Conservation (phyloP, 129 eudicot genomes). For the Escallonia rubra region DNA sequence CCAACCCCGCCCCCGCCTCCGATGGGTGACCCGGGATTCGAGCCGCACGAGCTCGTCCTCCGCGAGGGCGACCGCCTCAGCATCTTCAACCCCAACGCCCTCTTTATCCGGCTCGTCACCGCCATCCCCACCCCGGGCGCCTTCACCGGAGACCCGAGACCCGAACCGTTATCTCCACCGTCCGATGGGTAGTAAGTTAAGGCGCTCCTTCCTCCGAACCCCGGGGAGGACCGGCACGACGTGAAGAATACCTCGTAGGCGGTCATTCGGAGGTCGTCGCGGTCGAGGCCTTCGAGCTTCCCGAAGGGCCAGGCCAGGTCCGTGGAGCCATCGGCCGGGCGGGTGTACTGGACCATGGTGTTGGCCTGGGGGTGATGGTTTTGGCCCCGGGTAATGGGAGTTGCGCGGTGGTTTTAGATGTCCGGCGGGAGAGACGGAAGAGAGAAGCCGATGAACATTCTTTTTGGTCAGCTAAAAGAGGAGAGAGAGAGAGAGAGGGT, state of each 20-base stretch:
- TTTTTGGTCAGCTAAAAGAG: background rate
- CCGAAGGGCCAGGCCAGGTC: constrained; percentile 63
- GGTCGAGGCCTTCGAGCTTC: constrained; percentile 46
- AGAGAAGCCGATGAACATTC: constrained; percentile 27
- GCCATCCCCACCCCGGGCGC: constrained; percentile 66
- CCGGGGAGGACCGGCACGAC: constrained; percentile 87
- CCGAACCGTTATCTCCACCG: constrained; percentile 8
- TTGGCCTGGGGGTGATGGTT: background rate
- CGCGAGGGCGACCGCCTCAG: constrained; percentile 46
- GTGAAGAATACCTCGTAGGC: constrained; percentile 93
- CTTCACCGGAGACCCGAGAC: constrained; percentile 32
- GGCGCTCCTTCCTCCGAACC: constrained; percentile 77
- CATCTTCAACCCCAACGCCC: constrained; percentile 80
- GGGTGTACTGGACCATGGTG: constrained; percentile 24
- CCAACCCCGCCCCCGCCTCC: constrained; percentile 8
- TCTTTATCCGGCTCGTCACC: constrained; percentile 70
- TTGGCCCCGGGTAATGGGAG: constrained; percentile 22
- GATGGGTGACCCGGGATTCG: constrained; percentile 39
- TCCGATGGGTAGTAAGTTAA: constrained; percentile 40
- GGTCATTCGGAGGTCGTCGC: constrained; percentile 52
- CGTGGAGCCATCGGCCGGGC: constrained; percentile 3
- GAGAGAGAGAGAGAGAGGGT: constrained; percentile 12
- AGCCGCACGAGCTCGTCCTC: constrained; percentile 49
- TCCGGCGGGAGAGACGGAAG: constrained; percentile 43
- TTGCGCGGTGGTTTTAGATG: background rate